A percentile compares a stretch with the other conserved stretches of the same genome.
phyloP scores from a whole-genome alignment of 2,329 filamentous ascomycete genomes.

The Fusarium drepaniforme region DNA sequence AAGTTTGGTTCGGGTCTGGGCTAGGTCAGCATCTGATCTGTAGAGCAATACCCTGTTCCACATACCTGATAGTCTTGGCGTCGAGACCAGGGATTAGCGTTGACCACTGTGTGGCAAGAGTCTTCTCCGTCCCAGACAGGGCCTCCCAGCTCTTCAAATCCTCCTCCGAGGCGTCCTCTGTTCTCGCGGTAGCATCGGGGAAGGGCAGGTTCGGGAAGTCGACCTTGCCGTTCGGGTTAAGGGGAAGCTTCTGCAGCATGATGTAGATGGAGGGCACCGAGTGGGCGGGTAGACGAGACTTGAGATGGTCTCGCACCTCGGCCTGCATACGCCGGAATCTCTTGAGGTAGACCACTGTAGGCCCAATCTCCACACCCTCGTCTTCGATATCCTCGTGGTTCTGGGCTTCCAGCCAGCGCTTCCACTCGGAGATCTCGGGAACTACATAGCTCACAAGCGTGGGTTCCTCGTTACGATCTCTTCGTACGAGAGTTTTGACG shows the following conservation, averaged over 20 bases:
- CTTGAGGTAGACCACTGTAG: slow-evolving; percentile 55
- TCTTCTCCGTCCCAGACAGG: neutral
- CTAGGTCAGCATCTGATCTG: slow-evolving; percentile 1
- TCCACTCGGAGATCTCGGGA: slow-evolving; percentile 71
- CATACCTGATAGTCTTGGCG: neutral
- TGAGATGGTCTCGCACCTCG: slow-evolving; percentile 49
- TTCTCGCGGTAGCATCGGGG: slow-evolving; percentile 64
- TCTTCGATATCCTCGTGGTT: slow-evolving; percentile 66
- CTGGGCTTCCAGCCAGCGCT: slow-evolving; percentile 59
- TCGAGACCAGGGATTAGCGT: neutral
- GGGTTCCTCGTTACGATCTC: slow-evolving; percentile 69
- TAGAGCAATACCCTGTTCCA: neutral
- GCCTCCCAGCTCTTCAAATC: neutral
- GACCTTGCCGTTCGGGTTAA: slow-evolving; percentile 83
- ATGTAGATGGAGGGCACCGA: slow-evolving; percentile 50
- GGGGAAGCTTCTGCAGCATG: slow-evolving; percentile 63
- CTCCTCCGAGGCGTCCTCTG: neutral
- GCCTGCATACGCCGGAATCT: slow-evolving; percentile 59
- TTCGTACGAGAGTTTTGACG: slow-evolving; percentile 81
- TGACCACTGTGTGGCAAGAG: neutral
- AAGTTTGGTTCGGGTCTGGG: slow-evolving; percentile 38
- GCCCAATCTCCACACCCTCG: slow-evolving; percentile 59
- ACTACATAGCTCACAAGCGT: slow-evolving; percentile 91
- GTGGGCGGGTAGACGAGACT: slow-evolving; percentile 40
- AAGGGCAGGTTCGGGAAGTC: slow-evolving; percentile 83